These are phyloP conservation scores for Gossypium sturtianum DNA, from an alignment of 345 rosid species.

Conservation along the genomic window DNA sequence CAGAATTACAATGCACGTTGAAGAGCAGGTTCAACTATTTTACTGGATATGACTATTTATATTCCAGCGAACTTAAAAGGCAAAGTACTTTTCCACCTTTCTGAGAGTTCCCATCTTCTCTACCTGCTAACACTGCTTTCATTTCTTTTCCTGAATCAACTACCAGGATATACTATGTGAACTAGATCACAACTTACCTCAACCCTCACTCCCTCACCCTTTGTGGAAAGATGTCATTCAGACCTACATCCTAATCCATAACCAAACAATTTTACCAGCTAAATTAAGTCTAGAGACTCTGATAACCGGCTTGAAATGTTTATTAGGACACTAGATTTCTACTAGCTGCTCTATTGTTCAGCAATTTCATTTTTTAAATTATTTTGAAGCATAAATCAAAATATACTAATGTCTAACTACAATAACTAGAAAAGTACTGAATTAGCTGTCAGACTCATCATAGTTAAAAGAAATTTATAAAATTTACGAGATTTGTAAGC, in stretches of 20 bases:
- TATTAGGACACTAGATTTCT: neutral
- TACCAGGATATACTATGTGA: neutral
- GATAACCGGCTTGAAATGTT: neutral
- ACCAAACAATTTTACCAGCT: neutral
- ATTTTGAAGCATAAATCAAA: neutral
- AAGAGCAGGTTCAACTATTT: no score
- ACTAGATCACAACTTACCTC: neutral
- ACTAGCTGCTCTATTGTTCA: neutral
- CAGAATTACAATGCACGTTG: no score
- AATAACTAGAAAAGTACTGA: neutral
- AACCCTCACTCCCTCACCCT: neutral
- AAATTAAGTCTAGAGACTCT: neutral
- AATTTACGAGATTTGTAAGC: neutral
- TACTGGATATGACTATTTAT: neutral
- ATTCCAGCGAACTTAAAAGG: neutral
- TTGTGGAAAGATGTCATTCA: neutral
- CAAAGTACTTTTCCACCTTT: neutral
- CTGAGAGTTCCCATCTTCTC: neutral
- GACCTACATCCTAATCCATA: neutral
- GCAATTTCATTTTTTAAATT: neutral
- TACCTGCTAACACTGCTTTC: neutral
- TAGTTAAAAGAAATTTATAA: neutral
- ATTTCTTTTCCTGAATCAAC: neutral
- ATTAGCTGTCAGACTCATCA: neutral
- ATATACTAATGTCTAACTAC: neutral